phyloP scores from a whole-genome alignment of 192 early-diverging fungal genomes.

The Linnemannia schmuckeri region DNA sequence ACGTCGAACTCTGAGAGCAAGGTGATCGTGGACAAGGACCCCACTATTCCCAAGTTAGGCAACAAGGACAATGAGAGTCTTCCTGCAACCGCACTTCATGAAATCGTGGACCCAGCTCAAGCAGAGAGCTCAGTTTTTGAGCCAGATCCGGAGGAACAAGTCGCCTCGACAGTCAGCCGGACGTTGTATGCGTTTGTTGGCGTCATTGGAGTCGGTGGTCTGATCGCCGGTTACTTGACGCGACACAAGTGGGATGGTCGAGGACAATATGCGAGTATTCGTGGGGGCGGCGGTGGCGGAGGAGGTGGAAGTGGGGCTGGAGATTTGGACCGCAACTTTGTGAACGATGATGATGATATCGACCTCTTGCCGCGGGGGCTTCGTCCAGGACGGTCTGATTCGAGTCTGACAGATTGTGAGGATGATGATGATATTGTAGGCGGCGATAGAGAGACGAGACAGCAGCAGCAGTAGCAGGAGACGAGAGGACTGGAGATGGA shows the following conservation, averaged over 20 bases:
- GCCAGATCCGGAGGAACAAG: slow-evolving; percentile 8
- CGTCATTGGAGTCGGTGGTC: slow-evolving; percentile 13
- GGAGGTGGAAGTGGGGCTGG: too few species aligned
- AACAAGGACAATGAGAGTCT: not conserved
- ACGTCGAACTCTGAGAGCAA: not conserved
- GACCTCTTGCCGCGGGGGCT: slow-evolving; percentile 10
- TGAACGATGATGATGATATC: slow-evolving; percentile 19
- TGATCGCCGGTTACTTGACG: slow-evolving; percentile 21
- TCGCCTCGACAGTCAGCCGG: not conserved
- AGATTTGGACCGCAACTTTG: not conserved
- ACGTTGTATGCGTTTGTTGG: slow-evolving; percentile 29
- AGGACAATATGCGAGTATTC: slow-evolving; percentile 17
- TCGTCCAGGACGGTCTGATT: not conserved
- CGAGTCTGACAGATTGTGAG: not conserved
- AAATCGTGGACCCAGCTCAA: not conserved
- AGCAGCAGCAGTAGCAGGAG: not conserved
- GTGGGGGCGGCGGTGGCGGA: not conserved
- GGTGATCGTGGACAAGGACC: slow-evolving; percentile 19
- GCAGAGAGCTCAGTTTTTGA: not conserved
- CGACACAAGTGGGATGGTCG: slow-evolving; percentile 29
- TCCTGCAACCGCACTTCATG: too few species aligned
- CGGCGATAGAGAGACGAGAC: not conserved
- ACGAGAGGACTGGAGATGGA: not conserved
- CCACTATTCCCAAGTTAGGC: not conserved
- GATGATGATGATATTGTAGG: not conserved